Conservation (phyloP, 2,329 filamentous ascomycete species). For the Verticillium isaacii region DNA sequence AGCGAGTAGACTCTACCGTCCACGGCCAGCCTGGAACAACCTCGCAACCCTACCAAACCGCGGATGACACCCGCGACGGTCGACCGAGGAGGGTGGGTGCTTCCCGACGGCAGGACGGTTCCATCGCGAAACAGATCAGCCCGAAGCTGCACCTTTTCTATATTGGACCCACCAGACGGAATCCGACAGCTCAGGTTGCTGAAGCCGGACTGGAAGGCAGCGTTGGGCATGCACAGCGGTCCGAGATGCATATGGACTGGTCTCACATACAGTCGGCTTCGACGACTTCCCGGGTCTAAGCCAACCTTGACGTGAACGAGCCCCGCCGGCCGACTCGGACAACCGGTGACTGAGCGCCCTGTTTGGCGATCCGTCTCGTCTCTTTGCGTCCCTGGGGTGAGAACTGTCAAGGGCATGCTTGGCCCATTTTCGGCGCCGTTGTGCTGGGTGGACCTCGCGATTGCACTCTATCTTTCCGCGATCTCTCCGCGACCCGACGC, state of each 20-base stretch:
- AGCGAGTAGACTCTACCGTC: not conserved
- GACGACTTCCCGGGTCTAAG: not conserved
- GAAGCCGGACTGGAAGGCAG: not conserved
- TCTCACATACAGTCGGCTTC: not conserved
- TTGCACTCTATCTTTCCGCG: not conserved
- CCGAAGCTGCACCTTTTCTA: not conserved
- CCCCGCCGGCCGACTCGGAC: not conserved
- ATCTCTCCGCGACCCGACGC: too few relatives aligned
- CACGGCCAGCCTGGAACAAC: not conserved
- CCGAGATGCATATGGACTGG: not conserved
- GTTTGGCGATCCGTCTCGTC: not conserved
- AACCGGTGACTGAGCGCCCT: not conserved
- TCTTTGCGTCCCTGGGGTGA: not conserved
- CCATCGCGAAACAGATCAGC: not conserved
- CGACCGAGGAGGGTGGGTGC: not conserved
- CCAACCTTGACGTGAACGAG: not conserved
- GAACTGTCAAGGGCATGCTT: not conserved
- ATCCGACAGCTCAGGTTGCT: not conserved
- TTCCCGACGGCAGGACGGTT: not conserved
- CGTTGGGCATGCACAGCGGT: not conserved
- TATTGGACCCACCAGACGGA: not conserved
- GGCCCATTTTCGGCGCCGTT: not conserved
- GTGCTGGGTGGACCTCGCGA: not conserved
- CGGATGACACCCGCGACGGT: not conserved
- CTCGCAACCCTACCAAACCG: not conserved